Evolutionary conservation across 1,284 basidiomycete genomes (phyloP).

Genomic region (Cryptococcus hybrid): DNA sequence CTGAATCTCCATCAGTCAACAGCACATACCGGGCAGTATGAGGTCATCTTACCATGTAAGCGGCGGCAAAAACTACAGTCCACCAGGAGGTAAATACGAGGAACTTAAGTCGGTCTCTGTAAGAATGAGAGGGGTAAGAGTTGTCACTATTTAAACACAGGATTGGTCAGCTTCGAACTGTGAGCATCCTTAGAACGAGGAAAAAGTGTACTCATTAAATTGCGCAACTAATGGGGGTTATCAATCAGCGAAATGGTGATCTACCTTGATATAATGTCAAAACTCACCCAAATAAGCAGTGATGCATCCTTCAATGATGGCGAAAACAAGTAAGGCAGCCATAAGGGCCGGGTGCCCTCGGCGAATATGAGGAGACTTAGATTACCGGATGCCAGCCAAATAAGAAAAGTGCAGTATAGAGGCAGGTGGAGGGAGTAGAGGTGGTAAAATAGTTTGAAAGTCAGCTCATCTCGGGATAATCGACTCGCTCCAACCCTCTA

Average conservation of each 20-base stretch:
- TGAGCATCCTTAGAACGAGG: too few relatives aligned
- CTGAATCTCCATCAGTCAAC: background rate
- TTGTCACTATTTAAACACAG: conserved; percentile 15
- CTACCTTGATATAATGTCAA: background rate
- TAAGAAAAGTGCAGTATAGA: background rate
- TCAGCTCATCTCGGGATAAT: too few relatives aligned
- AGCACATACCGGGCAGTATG: background rate
- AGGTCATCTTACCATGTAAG: conserved; percentile 31
- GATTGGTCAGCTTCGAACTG: conserved; percentile 3
- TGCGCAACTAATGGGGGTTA: conserved; percentile 9
- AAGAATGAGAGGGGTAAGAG: conserved; percentile 34
- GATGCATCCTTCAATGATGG: conserved; percentile 44
- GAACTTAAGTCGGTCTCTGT: conserved; percentile 46
- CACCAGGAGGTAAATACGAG: conserved; percentile 51
- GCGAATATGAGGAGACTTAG: conserved; percentile 30
- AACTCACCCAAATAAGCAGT: conserved; percentile 40
- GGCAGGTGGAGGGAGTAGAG: background rate
- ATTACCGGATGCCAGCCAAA: background rate
- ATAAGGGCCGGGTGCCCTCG: conserved; percentile 46
- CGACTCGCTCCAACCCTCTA: conserved; percentile 1
- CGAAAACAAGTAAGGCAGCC: conserved; percentile 40
- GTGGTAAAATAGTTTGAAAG: background rate
- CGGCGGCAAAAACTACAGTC: conserved; percentile 46
- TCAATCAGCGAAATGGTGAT: too few relatives aligned
- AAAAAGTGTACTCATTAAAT: conserved; percentile 24